Evolutionary conservation across 2,329 filamentous ascomycete genomes (phyloP).

Genomic region (Aspergillus alliaceus): DNA sequence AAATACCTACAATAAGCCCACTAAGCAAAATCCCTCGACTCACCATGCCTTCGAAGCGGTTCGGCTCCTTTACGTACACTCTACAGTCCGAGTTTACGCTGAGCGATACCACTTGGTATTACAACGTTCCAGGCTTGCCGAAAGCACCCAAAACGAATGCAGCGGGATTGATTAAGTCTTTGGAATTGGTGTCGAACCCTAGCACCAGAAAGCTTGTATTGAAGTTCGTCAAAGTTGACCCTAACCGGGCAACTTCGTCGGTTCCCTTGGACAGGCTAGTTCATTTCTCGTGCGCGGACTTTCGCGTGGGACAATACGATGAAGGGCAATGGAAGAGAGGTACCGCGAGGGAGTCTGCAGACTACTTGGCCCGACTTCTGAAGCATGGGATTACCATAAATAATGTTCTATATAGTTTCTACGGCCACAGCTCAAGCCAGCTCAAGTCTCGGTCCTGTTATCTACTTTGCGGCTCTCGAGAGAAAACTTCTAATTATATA

Average conservation of each 20-base stretch:
- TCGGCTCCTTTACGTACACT: neutral
- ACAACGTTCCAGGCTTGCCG: neutral
- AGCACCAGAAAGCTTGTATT: neutral
- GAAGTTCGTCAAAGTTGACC: neutral
- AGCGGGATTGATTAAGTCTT: neutral
- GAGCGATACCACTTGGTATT: neutral
- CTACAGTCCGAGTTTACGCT: neutral
- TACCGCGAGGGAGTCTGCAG: neutral
- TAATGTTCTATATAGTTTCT: constrained; percentile 1
- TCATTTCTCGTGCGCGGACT: neutral
- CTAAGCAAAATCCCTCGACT: too few species aligned
- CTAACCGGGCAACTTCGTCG: neutral
- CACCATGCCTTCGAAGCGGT: too few species aligned
- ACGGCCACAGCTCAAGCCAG: constrained; percentile 3
- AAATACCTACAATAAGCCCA: neutral
- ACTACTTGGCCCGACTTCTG: neutral
- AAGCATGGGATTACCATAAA: neutral
- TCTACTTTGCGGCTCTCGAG: neutral
- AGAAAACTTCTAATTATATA: neutral
- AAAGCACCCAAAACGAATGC: neutral
- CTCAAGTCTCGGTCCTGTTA: constrained; percentile 1
- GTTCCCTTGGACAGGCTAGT: neutral
- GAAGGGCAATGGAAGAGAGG: neutral
- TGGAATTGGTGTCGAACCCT: neutral
- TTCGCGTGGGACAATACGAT: neutral